Evolutionary conservation across 257 asterid species (phyloP).

Genomic region (Leonotis leonurus): DNA sequence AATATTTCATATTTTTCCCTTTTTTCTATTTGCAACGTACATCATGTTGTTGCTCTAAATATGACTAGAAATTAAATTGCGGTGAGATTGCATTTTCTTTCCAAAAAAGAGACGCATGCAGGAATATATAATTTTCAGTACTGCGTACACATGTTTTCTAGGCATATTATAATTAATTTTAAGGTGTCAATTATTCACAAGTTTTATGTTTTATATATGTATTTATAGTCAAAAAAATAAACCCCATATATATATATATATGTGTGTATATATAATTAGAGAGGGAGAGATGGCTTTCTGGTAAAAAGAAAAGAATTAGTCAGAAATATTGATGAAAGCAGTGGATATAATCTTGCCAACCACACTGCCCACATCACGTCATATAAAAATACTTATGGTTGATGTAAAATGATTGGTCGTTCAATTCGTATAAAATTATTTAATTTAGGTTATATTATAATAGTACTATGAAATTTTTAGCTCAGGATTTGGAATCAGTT

Average conservation of each 20-base stretch:
- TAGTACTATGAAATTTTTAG: background rate
- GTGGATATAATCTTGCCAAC: constrained; percentile 7
- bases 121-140: background rate
- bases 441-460: background rate
- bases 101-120: background rate
- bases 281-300: background rate
- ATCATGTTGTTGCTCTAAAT: background rate
- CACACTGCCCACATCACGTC: constrained; percentile 18
- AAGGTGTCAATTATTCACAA: background rate
- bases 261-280: no score
- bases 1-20: background rate
- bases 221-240: no score
- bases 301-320: background rate
- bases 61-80: background rate
- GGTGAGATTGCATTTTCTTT: background rate
- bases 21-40: background rate
- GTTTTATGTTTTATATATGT: no score
- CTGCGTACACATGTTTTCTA: background rate
- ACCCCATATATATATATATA: no score
- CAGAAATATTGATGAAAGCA: constrained; percentile 9
- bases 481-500: constrained; percentile 24
- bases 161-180: background rate
- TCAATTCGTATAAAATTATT: background rate
- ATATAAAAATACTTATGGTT: background rate
- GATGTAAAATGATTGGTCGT: constrained; percentile 18